Conservation (phyloP, 108 stramenopile species). For the Cyclotella sp. region DNA sequence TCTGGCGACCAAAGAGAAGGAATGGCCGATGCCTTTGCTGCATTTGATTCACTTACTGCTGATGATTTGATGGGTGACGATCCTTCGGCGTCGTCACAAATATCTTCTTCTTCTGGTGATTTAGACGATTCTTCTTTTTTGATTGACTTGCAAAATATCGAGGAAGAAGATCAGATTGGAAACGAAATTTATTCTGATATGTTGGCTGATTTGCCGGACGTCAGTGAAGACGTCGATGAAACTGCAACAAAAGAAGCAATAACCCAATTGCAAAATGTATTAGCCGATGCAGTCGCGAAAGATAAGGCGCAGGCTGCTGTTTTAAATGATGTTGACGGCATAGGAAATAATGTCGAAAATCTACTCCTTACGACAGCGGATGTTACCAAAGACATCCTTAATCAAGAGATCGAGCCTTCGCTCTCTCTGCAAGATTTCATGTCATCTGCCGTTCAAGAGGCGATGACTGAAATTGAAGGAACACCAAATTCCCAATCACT, state of each 20-base stretch:
- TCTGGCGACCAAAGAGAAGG: slow-evolving; percentile 45
- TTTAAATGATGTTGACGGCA: slow-evolving; percentile 45
- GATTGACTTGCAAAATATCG: background rate
- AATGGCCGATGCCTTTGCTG: slow-evolving; percentile 50
- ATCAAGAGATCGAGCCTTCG: slow-evolving; percentile 41
- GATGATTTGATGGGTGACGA: slow-evolving; percentile 28
- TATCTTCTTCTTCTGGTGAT: too few species aligned
- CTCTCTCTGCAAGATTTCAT: slow-evolving; percentile 48
- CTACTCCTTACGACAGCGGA: slow-evolving; percentile 37
- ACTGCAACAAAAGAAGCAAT: background rate
- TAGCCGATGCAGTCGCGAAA: background rate
- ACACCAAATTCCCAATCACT: slow-evolving; percentile 10
- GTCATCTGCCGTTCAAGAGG: slow-evolving; percentile 31
- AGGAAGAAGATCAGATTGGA: slow-evolving; percentile 8
- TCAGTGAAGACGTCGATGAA: slow-evolving; percentile 7
- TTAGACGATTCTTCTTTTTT: too few species aligned
- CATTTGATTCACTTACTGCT: slow-evolving; percentile 30
- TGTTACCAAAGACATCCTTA: slow-evolving; percentile 40
- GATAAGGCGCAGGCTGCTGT: background rate
- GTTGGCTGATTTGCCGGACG: slow-evolving; percentile 21
- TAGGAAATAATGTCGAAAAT: slow-evolving; percentile 13
- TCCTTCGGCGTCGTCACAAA: background rate
- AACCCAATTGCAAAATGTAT: background rate
- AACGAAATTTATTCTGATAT: slow-evolving; percentile 32
- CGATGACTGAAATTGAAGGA: slow-evolving; percentile 34